These are phyloP conservation scores for Solanum hybrid DNA, from an alignment of 305 asterid genomes.

Conservation along the genomic window DNA sequence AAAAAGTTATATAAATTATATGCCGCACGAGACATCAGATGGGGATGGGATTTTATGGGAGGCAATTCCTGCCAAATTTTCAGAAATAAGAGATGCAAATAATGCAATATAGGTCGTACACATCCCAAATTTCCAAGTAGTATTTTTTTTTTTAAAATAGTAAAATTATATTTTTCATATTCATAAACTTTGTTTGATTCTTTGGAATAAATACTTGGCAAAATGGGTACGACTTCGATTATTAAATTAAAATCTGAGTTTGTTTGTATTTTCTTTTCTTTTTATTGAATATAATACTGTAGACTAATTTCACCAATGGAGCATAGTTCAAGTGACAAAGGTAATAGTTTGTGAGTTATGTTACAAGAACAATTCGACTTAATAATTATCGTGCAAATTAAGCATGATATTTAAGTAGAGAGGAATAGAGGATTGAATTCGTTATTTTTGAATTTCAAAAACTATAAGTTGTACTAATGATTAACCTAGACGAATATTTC, in stretches of 20 bases:
- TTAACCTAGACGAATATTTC: not conserved
- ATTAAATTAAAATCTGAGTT: not conserved
- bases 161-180: not conserved
- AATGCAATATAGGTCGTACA: not conserved
- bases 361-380: not conserved
- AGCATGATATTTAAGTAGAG: not conserved
- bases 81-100: not conserved
- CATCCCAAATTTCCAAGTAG: not conserved
- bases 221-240: not conserved
- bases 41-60: not conserved
- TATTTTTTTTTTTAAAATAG: not conserved
- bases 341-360: not conserved
- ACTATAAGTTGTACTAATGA: not conserved
- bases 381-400: not conserved
- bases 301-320: not conserved
- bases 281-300: not conserved
- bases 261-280: not conserved
- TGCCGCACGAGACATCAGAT: conserved; percentile 8
- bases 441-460: not conserved
- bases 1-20: not conserved
- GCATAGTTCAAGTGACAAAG: not conserved
- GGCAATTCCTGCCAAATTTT: conserved; percentile 1
- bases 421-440: not conserved
- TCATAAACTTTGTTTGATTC: not conserved
- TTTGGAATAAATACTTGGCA: not conserved